Evolutionary conservation across 2,329 filamentous ascomycete genomes (phyloP), one percentile per base, ranked within the genome.

Genomic region (Fusarium keratoplasticum): DNA sequence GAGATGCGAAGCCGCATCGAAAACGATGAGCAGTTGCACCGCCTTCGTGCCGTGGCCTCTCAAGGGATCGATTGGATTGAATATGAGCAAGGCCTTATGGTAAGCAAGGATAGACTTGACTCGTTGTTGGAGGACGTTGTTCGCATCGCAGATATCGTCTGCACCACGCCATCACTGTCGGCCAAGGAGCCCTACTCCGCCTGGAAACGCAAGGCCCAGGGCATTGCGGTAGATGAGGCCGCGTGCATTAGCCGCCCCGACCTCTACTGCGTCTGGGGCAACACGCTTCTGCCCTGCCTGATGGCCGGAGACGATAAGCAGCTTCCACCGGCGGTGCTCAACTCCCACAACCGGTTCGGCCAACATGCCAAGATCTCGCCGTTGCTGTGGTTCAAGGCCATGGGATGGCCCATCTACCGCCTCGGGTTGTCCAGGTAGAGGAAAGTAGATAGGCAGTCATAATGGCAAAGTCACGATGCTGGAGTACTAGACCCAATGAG

Each of bases 241-340:
- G 73, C 61, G 18, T 79, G 76, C 61, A 62, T 75, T 20, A 71
- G 69, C 22, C 71, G 72, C 1, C 65, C 55, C 14, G 77, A 79
- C 33, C 54, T 73, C 1, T 67, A 59, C 33, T 75, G 74, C 31
- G 22, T 74, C 64, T 75, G 74, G 73, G 71, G 75, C 8, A 78
- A 78, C 27, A 64, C 50, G 7, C 57, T 77, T 16, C 42, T 72
- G 27, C 76, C 73, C 4, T 75, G 72, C 54, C 55, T 74, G 20
- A 61, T 76, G 4, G 67, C 50, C 13, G 74, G 72, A 33, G 74
- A 77, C 22, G 36, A 64, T 0, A 61, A 72, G 29, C 68, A 76
- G 62, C 68, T 74, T 4, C 63, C 65, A 10, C 74, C 72, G 6
- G 47, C 47, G 7, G 66, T 73, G 22, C 47, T 69, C 2, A 2